Conservation (phyloP, 1,139 yeast species). For the Dujonia santamariae region DNA sequence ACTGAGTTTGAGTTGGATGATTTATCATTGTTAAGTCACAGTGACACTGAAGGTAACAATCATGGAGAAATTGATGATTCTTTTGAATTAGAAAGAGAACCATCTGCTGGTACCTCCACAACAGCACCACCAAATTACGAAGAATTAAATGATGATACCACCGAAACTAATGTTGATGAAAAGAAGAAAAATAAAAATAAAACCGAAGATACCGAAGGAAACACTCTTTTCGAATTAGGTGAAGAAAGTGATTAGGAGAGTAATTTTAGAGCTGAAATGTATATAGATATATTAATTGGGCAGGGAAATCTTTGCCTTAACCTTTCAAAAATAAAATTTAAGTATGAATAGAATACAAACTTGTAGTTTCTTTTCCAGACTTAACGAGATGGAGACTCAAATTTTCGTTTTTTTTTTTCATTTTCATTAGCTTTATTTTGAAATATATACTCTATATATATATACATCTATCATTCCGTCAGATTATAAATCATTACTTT, state of each 20-base stretch:
- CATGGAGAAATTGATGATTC: conserved; percentile 26
- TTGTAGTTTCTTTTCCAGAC: no score
- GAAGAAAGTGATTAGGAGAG: conserved; percentile 27
- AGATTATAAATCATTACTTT: no score
- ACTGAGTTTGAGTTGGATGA: conserved; percentile 76
- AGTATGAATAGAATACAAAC: not conserved
- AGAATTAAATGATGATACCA: conserved; percentile 12
- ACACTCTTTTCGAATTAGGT: conserved; percentile 38
- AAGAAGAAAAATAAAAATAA: not conserved
- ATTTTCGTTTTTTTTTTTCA: no score
- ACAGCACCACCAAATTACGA: conserved; percentile 27
- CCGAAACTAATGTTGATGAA: conserved; percentile 3
- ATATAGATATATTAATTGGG: no score
- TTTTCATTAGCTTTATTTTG: no score
- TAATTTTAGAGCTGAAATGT: no score
- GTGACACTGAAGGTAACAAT: conserved; percentile 35
- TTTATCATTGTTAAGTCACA: conserved; percentile 56
- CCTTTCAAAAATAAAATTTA: conserved; percentile 9
- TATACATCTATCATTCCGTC: no score
- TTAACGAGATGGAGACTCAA: no score
- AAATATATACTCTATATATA: no score
- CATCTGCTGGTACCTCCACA: conserved; percentile 6
- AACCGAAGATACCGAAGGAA: conserved; percentile 13
- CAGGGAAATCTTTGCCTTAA: conserved; percentile 32
- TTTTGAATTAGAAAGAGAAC: conserved; percentile 31